These are phyloP conservation scores for Hevea brasiliensis DNA, from an alignment of 345 rosid genomes.

Conservation along the genomic window DNA sequence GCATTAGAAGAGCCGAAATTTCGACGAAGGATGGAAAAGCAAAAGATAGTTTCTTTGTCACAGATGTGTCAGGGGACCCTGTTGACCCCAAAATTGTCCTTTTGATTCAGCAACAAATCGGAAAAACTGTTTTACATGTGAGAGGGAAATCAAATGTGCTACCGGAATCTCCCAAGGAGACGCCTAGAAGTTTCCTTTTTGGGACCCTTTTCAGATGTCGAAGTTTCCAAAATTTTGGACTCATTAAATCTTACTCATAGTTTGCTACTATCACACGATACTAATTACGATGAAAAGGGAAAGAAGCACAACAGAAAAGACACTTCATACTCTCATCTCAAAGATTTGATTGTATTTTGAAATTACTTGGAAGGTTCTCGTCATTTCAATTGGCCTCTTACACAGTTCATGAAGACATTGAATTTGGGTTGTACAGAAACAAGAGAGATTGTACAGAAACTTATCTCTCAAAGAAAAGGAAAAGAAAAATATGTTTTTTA, in stretches of 20 bases:
- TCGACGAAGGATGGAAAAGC: slow-evolving; percentile 47
- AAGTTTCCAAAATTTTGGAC: slow-evolving; percentile 48
- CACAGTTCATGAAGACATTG: background rate
- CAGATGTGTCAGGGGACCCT: slow-evolving; percentile 48
- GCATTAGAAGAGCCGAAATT: slow-evolving; percentile 56
- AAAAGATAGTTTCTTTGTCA: slow-evolving; percentile 49
- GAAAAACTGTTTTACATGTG: slow-evolving; percentile 37
- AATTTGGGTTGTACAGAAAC: background rate
- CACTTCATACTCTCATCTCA: background rate
- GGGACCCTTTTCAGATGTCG: slow-evolving; percentile 50
- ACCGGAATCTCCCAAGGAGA: slow-evolving; percentile 40
- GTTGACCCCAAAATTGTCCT: slow-evolving; percentile 49
- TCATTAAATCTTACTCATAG: slow-evolving; percentile 46
- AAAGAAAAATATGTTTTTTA: background rate
- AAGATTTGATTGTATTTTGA: background rate
- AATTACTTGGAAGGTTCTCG: background rate
- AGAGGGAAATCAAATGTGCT: slow-evolving; percentile 30
- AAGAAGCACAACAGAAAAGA: background rate
- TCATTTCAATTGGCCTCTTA: background rate
- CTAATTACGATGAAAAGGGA: background rate
- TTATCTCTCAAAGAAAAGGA: background rate
- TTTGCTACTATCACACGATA: background rate
- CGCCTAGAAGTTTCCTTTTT: slow-evolving; percentile 42
- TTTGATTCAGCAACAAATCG: slow-evolving; percentile 42
- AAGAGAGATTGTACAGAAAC: background rate